Base-by-base conservation (phyloP, 768 basidiomycete species). In the Boletus bicolor region DNA sequence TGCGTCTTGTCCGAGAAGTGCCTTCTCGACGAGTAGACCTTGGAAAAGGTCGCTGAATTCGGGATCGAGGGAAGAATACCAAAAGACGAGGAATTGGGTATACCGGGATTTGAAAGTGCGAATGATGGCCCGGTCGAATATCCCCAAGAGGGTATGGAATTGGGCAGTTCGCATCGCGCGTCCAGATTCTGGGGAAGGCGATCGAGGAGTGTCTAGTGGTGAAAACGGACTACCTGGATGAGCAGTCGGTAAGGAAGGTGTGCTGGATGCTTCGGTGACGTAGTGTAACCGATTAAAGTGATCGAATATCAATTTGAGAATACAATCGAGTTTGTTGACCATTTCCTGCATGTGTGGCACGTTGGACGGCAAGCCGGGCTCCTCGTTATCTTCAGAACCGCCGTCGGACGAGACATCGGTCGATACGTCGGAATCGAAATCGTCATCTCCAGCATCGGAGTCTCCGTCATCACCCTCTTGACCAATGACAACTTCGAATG, bases 51-150 rank as follows among this genome's bases (percentile, higher is more conserved):
- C 96, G 44, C 89, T 82, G 63, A 93, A 97, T 57, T 91, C 85
- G 2, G 88, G 77, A 62, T 93, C 87, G 49, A 96, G 86, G 0
- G 96, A 98, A 21, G 94, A 82, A 66, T 87, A 93, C 86, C 93
- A 97, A 77, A 99, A 99, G 44, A 98, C 66, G 57, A 99, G 82
- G 74, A 99, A 99, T 65, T 98, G 97, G 14, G 93, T 94, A 71
- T 98, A 97, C 38, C 95, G 90, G 0, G 94, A 97, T 66, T 95
- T 94, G 77, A 97, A 97, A 2, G 97, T 98, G 38, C 87, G 89
- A 47, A 99, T 82, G 68, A 99, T 93, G 37, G 87, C 87, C 39
- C 92, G 85, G 69, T 97, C 93, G 65, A 99, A 99, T 59, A 98
- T 93, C 59, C 88, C 85, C 49, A 99, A 83, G 19, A 99, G 86